Conservation (phyloP, 192 early-diverging fungal species). For the Linnemannia elongata region DNA sequence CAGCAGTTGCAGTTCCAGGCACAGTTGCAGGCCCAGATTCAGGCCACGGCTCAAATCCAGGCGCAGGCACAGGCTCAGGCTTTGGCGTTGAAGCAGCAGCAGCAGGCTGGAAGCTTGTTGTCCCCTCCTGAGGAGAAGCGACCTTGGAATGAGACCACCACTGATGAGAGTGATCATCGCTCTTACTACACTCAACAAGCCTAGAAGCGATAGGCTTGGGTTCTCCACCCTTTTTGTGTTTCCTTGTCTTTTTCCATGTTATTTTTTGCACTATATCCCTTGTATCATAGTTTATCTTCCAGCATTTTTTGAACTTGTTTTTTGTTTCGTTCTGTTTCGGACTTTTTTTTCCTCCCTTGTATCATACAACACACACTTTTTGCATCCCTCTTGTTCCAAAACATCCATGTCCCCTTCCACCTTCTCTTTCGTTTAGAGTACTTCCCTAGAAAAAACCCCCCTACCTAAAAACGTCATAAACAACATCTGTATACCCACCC, state of each 20-base stretch:
- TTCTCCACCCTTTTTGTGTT: not conserved
- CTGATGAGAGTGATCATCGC: not conserved
- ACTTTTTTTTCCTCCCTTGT: not conserved
- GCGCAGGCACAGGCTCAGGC: constrained; percentile 16
- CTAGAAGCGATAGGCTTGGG: not conserved
- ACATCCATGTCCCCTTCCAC: not conserved
- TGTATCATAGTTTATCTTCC: constrained; percentile 11
- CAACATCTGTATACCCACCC: not conserved
- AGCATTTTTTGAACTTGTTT: constrained; percentile 3
- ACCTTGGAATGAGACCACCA: constrained; percentile 13
- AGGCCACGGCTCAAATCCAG: not conserved
- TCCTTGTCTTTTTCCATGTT: not conserved
- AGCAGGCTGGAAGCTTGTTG: constrained; percentile 20
- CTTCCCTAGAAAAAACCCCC: not conserved
- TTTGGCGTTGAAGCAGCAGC: not conserved
- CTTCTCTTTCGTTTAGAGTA: not conserved
- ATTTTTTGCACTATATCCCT: not conserved
- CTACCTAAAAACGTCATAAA: not conserved
- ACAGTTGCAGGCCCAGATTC: constrained; percentile 7
- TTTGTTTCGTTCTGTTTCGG: not conserved
- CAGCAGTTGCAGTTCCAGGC: constrained; percentile 9
- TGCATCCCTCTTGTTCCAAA: constrained; percentile 1
- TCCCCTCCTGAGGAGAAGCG: constrained; percentile 53
- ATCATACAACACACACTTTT: not conserved
- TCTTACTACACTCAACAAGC: constrained; percentile 10